phyloP scores from a whole-genome alignment of 164 flowering plant genomes.

The Kingdonia uniflora region DNA sequence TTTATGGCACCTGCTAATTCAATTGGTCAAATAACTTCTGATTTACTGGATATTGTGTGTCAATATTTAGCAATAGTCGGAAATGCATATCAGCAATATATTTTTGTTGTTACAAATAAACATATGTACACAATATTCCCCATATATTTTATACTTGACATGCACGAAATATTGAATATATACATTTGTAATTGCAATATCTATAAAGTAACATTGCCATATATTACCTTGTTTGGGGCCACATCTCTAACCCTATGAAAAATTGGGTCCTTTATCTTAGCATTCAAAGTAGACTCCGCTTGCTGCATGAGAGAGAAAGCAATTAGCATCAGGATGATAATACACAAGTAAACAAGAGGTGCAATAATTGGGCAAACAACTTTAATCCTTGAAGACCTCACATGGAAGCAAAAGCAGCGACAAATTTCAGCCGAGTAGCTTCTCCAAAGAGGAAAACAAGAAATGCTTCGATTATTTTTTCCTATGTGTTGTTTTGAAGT shows the following conservation, averaged over 20 bases:
- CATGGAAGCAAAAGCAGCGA: too few relatives aligned
- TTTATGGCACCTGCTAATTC: too few relatives aligned
- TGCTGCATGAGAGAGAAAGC: slow-evolving; percentile 30
- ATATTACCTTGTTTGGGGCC: slow-evolving; percentile 87
- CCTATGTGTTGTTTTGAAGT: too few relatives aligned
- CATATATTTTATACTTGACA: too few relatives aligned
- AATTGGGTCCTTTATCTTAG: slow-evolving; percentile 41
- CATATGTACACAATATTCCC: neutral
- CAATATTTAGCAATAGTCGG: neutral
- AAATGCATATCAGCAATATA: neutral
- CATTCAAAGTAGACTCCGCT: slow-evolving; percentile 62
- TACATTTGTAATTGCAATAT: neutral
- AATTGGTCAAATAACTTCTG: too few relatives aligned
- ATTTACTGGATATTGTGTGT: too few relatives aligned
- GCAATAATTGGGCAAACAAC: too few relatives aligned
- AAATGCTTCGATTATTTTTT: too few relatives aligned
- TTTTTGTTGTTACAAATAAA: neutral
- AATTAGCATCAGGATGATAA: neutral
- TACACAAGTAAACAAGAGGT: neutral
- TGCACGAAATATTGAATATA: too few relatives aligned
- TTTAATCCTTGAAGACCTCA: too few relatives aligned
- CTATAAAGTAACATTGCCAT: neutral
- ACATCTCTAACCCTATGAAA: slow-evolving; percentile 88
- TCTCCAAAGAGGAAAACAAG: too few relatives aligned
- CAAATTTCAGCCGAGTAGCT: too few relatives aligned